phyloP scores from a whole-genome alignment of 768 basidiomycete species.

The Naganishia randhawae region DNA sequence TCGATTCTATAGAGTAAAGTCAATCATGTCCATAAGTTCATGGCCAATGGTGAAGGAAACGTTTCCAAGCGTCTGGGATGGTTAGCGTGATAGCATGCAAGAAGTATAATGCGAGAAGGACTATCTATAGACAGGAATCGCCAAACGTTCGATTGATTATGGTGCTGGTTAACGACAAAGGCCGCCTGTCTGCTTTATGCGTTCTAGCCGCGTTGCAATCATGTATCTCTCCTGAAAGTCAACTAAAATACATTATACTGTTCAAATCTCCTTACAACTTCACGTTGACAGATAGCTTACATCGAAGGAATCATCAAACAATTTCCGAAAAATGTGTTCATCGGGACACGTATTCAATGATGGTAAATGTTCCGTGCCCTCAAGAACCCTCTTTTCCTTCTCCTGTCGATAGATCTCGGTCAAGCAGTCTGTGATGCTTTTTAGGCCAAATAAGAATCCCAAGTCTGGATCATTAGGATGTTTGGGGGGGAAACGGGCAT shows the following conservation, averaged over 20 bases:
- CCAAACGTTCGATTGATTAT: background rate
- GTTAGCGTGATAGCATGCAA: background rate
- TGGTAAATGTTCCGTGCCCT: conserved; percentile 16
- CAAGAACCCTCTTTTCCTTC: conserved; percentile 65
- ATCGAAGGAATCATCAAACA: conserved; percentile 29
- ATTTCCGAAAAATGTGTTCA: conserved; percentile 36
- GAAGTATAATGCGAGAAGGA: background rate
- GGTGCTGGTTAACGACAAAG: background rate
- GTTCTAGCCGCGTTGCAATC: background rate
- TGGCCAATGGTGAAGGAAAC: background rate
- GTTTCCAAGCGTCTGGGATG: background rate
- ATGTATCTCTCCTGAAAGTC: background rate
- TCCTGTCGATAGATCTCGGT: conserved; percentile 86
- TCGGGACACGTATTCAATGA: conserved; percentile 32
- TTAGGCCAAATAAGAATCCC: conserved; percentile 87
- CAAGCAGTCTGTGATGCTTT: conserved; percentile 69
- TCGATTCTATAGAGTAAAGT: background rate
- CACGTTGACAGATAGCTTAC: conserved; percentile 35
- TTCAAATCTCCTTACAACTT: background rate
- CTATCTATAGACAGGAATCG: background rate
- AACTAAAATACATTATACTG: background rate
- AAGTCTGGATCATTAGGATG: conserved; percentile 84
- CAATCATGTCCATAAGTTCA: background rate
- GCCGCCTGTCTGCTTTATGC: background rate
- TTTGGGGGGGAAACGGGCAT: conserved; percentile 91